Evolutionary conservation across 345 rosid species (phyloP).

Genomic region (Citrus medica): DNA sequence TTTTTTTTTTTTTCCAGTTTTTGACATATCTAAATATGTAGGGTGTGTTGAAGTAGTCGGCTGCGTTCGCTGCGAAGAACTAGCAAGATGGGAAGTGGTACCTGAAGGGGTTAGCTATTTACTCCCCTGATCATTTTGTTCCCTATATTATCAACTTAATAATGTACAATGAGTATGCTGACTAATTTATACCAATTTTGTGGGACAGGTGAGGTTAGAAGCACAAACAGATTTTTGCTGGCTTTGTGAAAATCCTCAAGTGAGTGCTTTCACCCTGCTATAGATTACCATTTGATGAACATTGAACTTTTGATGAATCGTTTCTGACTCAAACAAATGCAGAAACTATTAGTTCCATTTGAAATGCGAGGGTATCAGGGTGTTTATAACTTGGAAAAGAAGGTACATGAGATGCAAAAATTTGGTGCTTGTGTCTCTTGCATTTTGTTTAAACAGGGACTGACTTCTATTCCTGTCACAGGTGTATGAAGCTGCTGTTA

Average conservation of each 20-base stretch:
- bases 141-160: not conserved
- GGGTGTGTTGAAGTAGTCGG: conserved; percentile 74
- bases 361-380: conserved; percentile 95
- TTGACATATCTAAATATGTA: conserved; percentile 12
- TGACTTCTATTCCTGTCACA: conserved; percentile 17
- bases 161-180: not conserved
- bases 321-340: conserved; percentile 4
- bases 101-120: conserved; percentile 49
- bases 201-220: conserved; percentile 77
- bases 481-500: conserved; percentile 69
- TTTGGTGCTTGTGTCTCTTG: not conserved
- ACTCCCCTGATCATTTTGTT: not conserved
- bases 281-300: not conserved
- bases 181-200: conserved; percentile 4
- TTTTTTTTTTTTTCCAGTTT: not conserved
- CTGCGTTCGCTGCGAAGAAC: conserved; percentile 50
- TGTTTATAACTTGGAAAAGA: conserved; percentile 89
- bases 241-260: conserved; percentile 94
- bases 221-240: conserved; percentile 85
- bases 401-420: conserved; percentile 38
- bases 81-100: conserved; percentile 52
- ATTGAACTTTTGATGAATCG: not conserved
- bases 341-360: conserved; percentile 83
- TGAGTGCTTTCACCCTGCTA: conserved; percentile 17
- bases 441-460: not conserved